phyloP scores from a whole-genome alignment of 2,329 filamentous ascomycete species.

The Xylogone sp. region DNA sequence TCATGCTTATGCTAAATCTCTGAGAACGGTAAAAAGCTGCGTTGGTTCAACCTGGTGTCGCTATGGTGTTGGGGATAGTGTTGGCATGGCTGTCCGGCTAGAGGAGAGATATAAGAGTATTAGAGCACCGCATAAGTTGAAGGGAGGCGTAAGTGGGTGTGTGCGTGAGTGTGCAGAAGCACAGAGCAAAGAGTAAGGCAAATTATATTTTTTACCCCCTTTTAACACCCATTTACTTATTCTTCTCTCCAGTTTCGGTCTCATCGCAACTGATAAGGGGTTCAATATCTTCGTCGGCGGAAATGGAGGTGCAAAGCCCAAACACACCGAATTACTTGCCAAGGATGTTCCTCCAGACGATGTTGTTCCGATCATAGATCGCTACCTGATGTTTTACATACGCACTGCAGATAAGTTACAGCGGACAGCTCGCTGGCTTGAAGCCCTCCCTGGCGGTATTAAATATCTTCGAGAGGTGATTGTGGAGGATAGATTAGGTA shows the following conservation, averaged over 20 bases:
- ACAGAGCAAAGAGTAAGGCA: conserved; percentile 77
- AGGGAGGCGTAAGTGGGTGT: conserved; percentile 85
- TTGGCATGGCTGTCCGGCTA: conserved; percentile 82
- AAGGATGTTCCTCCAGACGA: conserved; percentile 83
- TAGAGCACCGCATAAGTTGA: conserved; percentile 84
- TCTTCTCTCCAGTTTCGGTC: conserved; percentile 60
- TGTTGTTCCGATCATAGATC: conserved; percentile 78
- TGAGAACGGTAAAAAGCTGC: conserved; percentile 87
- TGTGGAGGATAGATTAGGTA: conserved; percentile 80
- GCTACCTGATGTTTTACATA: conserved; percentile 92
- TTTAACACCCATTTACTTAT: conserved; percentile 5
- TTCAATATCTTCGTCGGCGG: conserved; percentile 91
- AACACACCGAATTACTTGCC: conserved; percentile 77
- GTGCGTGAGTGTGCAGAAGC: conserved; percentile 92
- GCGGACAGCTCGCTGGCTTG: conserved; percentile 83
- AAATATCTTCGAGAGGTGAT: conserved; percentile 79
- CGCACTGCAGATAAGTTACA: conserved; percentile 88
- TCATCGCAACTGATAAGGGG: conserved; percentile 88
- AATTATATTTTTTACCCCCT: not conserved
- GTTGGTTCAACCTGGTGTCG: conserved; percentile 91
- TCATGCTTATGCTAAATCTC: conserved; percentile 84
- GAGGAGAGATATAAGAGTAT: conserved; percentile 93
- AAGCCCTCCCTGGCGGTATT: conserved; percentile 78
- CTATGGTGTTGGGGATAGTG: conserved; percentile 84
- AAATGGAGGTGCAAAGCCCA: conserved; percentile 83